Evolutionary conservation across 2,329 filamentous ascomycete genomes (phyloP), one percentile per base, ranked within the genome.

Genomic region (Ophioceras dolichostomum): DNA sequence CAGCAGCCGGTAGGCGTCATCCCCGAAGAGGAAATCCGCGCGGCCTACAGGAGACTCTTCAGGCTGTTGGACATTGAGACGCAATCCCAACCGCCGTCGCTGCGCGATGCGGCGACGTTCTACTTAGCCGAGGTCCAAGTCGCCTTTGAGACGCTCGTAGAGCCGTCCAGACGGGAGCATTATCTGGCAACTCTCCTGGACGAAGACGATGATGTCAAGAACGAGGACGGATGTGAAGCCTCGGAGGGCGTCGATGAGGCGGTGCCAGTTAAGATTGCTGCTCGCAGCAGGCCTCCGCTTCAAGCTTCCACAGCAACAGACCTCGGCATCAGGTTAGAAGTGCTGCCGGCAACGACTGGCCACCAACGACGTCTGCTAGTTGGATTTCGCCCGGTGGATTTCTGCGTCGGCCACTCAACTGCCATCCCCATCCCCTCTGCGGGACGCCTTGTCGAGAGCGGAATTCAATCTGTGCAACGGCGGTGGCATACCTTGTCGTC

Each of bases 61-160:
- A 54, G 59, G 32, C 52, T 66, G 26, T 58, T 70, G 37, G 60
- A 67, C 41, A 60, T 60, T 7, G 59, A 62, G 22, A 54, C 49
- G 34, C 60, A 62, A 21, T 54, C 49, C 33, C 60, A 67, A 41
- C 58, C 64, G 2, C 47, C 55, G 8, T 48, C 58, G 22, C 49
- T 60, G 34, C 59, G 56, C 26, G 54, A 54, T 22, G 45, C 57
- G 26, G 64, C 65, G 17, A 55, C 55, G 10, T 48, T 49, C 17
- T 62, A 67, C 44, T 61, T 68, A 34, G 48, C 54, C 10, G 49
- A 54, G 28, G 55, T 62, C 3, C 60, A 67, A 39, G 49, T 51
- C 10, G 66, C 64, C 7, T 68, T 67, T 34, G 67, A 69, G 49
- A 62, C 60, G 2, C 54, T 70, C n/a, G 58, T 64, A 33, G 58